Conservation (phyloP, 2,329 filamentous ascomycete genomes). For the Spiromastix sp. region DNA sequence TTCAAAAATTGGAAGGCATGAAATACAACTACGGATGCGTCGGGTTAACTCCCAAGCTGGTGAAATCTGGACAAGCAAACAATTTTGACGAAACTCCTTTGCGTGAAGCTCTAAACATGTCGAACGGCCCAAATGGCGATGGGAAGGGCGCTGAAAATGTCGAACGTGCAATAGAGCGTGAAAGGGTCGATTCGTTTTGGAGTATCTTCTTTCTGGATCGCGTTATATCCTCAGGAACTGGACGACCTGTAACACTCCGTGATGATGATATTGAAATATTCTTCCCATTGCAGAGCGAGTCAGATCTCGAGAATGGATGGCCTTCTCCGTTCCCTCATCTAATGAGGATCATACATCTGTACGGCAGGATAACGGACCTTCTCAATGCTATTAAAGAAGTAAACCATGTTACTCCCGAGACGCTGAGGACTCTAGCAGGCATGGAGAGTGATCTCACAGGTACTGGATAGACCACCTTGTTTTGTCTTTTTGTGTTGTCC, state of each 20-base stretch:
- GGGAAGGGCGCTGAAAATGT: conserved; percentile 40
- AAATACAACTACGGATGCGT: conserved; percentile 43
- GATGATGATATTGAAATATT: conserved; percentile 77
- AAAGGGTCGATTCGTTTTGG: conserved; percentile 82
- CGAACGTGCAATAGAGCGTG: conserved; percentile 58
- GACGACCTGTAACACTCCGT: conserved; percentile 69
- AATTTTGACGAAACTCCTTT: conserved; percentile 36
- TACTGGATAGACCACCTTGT: conserved; percentile 16
- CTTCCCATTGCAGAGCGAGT: conserved; percentile 49
- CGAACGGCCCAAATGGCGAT: conserved; percentile 14
- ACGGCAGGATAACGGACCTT: conserved; percentile 73
- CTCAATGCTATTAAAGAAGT: conserved; percentile 69
- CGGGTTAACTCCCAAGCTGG: conserved; percentile 46
- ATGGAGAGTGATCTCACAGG: conserved; percentile 71
- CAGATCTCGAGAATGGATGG: conserved; percentile 49
- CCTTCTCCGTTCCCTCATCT: conserved; percentile 71
- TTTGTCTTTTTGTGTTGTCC: neutral
- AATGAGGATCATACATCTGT: conserved; percentile 75
- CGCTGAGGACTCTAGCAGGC: conserved; percentile 58
- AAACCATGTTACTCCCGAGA: conserved; percentile 64
- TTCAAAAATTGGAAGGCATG: conserved; percentile 72
- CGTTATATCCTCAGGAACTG: conserved; percentile 79
- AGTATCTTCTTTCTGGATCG: conserved; percentile 79
- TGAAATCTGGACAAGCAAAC: conserved; percentile 35
- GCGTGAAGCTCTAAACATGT: conserved; percentile 30